Percentiles rank a stretch among this genome's conserved stretches.
These are phyloP conservation scores for Colletotrichum spaethianum DNA, from an alignment of 2,329 filamentous ascomycete species.

Conservation along the genomic window DNA sequence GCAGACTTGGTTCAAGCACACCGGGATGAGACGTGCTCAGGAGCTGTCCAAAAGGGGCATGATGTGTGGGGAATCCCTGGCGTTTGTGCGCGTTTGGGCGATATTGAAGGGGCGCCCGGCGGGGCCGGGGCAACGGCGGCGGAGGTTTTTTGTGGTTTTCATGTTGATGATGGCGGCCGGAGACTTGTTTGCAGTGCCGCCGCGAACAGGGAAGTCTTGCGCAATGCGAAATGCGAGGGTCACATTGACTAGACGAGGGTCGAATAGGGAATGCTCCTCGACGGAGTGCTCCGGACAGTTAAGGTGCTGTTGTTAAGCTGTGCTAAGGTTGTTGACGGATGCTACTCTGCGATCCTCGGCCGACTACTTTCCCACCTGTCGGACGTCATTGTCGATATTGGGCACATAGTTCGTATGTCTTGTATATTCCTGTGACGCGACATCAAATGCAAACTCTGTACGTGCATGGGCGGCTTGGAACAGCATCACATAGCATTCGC, in stretches of 20 bases:
- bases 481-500: neutral
- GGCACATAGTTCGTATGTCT: neutral
- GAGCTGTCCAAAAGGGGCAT: slow-evolving; percentile 15
- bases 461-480: neutral
- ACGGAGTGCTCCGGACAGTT: neutral
- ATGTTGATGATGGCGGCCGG: slow-evolving; percentile 20
- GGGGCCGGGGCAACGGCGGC: slow-evolving; percentile 9
- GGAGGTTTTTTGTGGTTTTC: slow-evolving; percentile 9
- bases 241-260: neutral
- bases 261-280: neutral
- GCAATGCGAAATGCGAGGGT: neutral
- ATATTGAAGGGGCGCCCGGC: slow-evolving; percentile 34
- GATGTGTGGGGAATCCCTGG: slow-evolving; percentile 32
- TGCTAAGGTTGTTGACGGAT: neutral
- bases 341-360: neutral
- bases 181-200: slow-evolving; percentile 16
- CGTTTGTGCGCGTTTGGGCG: slow-evolving; percentile 22
- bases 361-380: slow-evolving; percentile 21
- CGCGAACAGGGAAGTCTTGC: neutral
- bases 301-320: neutral
- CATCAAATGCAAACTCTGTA: neutral
- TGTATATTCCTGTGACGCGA: too few species aligned
- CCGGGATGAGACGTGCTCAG: neutral
- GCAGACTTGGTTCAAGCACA: neutral
- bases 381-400: slow-evolving; percentile 23